Evolutionary conservation across 1,284 basidiomycete genomes (phyloP), one percentile per base, ranked within the genome.

Genomic region (Ustilago xerochloae): DNA sequence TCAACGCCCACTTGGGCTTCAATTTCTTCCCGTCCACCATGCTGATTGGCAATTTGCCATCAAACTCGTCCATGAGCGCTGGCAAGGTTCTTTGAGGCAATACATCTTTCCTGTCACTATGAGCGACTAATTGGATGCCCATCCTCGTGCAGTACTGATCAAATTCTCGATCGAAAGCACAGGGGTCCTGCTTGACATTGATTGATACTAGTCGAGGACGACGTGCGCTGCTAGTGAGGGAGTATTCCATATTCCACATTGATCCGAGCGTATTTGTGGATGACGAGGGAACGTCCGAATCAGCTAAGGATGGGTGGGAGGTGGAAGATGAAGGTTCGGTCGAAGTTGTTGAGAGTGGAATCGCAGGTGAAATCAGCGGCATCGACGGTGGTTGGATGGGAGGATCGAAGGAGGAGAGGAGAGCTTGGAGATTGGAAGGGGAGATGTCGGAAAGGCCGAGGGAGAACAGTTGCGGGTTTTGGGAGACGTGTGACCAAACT

Each of bases 381-480:
- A 39, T 46, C 5, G 51, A 30, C 6, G 64, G 71, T 6, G 70
- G 63, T 16, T 54, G 41, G 3, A 73, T 30, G 8, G 75, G 62
- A 32, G 63, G 63, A 18, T 49, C 20, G 20, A 69, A 52, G 16
- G 60, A 49, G 16, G 24, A 22, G 13, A 66, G 47, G 18, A 73
- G 54, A 26, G 48, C 24, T 6, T 63, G 22, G 10, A 73, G 32
- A 35, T 60, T 66, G 53, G 54, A n/a, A 2, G 49, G 48, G 3
- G 77, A 75, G 36, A 81, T 43, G 30, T 79, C 75, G 18, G 77
- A 63, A 1, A 81, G 48, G 3, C 79, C 79, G 28, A 79, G 57
- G 4, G 79, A 79, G 48, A 76, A 60, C 4, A 77, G 47, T 30
- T 73, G 68, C 13, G 77, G 68, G 26, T 81, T 74, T 6, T 45